These are phyloP conservation scores for Coemansia sp. DNA, from an alignment of 192 early-diverging fungal species.

Conservation along the genomic window DNA sequence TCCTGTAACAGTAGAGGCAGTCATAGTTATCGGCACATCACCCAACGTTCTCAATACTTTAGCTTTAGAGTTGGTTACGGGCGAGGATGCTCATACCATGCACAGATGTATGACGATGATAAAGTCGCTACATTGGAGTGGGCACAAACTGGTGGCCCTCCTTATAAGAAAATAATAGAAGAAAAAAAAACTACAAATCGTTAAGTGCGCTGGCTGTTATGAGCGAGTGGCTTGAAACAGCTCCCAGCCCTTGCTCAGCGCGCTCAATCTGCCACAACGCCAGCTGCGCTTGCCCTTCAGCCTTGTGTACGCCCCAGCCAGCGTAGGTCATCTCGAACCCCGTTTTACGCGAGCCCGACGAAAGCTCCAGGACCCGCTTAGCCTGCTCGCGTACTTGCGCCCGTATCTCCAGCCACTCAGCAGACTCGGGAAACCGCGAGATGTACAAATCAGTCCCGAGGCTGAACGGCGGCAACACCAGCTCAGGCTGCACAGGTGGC, in stretches of 20 bases:
- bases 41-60: no score
- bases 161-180: no score
- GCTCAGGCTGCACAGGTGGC: constrained; percentile 10
- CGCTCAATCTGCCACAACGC: constrained; percentile 51
- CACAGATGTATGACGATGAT: no score
- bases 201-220: constrained; percentile 13
- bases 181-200: constrained; percentile 10
- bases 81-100: no score
- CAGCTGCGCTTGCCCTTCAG: constrained; percentile 45
- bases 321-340: constrained; percentile 43
- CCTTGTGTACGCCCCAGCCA: constrained; percentile 35
- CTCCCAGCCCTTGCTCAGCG: constrained; percentile 46
- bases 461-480: constrained; percentile 11
- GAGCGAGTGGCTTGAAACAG: constrained; percentile 14
- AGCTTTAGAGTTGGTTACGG: no score
- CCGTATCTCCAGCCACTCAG: constrained; percentile 40
- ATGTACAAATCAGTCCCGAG: constrained; percentile 43
- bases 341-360: constrained; percentile 22
- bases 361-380: constrained; percentile 33
- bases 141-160: not conserved
- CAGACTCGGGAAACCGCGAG: constrained; percentile 22
- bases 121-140: not conserved
- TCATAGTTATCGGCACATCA: no score
- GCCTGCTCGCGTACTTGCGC: constrained; percentile 35
- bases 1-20: no score